Evolutionary conservation across 768 basidiomycete species (phyloP), one percentile per base, ranked within the genome.

Genomic region (Trametes coccinea): DNA sequence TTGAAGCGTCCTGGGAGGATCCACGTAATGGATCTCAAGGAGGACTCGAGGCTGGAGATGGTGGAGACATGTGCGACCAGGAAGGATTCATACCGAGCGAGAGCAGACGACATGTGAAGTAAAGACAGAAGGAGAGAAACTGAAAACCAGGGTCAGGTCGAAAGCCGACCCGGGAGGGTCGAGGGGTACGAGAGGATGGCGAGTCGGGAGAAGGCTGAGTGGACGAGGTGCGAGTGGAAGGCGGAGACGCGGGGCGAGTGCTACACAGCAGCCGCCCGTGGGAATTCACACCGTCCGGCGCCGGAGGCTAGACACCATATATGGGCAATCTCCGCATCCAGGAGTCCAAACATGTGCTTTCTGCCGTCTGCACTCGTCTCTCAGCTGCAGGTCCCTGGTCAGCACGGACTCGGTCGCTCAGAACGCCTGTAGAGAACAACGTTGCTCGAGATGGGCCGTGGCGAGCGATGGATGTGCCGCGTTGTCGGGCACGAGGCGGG

Each of bases 1-100:
- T 93, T 94, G 83, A 98, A 98, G 65, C 95, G 84, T 62, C 95
- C 95, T 46, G 96, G 96, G 46, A 98, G 78, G 69, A 98, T 87
- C 95, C 95, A 98, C 48, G 94, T 95, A 60, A 98, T 76, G 41
- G 93, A 95, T 65, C 93, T 82, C 65, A 98, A 75, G 30, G 90
- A 86, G 16, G 90, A 93, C 75, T 98, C 96, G 67, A 98, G 76
- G n/a, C 87, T 84, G 17, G 90, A 87, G 53, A 98, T 91, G 22
- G 91, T 87, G 2, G 88, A 86, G 27, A 91, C 86, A 76, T 98
- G 97, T 58, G 87, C 82, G 60, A 97, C 77, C 61, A 97, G 81
- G 69, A 94, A 91, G 30, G 82, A 75, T 71, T 95, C 93, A 75
- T 96, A 96, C 72, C 79, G 85, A 63, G 84, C 84, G 67, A 88